These are phyloP conservation scores for Ogataea nitratoaversa DNA, from an alignment of 805 yeast genomes.

Conservation along the genomic window DNA sequence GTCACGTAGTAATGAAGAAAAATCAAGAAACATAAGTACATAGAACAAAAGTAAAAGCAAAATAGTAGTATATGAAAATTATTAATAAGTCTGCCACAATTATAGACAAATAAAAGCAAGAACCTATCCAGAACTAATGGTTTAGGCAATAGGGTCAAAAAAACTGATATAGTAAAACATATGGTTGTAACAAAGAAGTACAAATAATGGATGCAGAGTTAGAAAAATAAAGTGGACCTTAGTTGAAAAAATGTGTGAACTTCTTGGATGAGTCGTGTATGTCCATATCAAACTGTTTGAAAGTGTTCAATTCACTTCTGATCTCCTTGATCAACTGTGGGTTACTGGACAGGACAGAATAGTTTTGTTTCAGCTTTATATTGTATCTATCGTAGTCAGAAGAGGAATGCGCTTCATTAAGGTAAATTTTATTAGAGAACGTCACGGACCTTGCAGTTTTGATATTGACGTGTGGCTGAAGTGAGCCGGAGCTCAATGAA, in stretches of 20 bases:
- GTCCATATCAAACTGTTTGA: slow-evolving; percentile 58
- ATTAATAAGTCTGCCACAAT: too few relatives aligned
- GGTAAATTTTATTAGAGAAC: slow-evolving; percentile 44
- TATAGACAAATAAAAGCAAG: too few relatives aligned
- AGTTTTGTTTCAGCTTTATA: slow-evolving; percentile 44
- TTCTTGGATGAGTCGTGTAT: slow-evolving; percentile 58
- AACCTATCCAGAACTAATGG: too few relatives aligned
- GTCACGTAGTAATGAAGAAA: too few relatives aligned
- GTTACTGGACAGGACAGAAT: slow-evolving; percentile 40
- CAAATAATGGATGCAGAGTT: too few relatives aligned
- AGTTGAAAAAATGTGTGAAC: slow-evolving; percentile 59
- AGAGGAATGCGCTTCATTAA: slow-evolving; percentile 51
- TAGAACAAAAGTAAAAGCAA: too few relatives aligned
- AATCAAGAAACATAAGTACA: too few relatives aligned
- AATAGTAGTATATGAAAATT: too few relatives aligned
- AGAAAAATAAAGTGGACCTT: too few relatives aligned
- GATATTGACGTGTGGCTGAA: not conserved
- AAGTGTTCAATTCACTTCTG: slow-evolving; percentile 61
- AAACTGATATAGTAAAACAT: too few relatives aligned
- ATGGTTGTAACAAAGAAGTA: too few relatives aligned
- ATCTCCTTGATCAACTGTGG: slow-evolving; percentile 50
- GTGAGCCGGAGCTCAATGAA: not conserved
- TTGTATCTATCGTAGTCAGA: slow-evolving; percentile 51
- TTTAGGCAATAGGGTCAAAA: too few relatives aligned
- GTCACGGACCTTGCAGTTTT: slow-evolving; percentile 9